Percentiles rank a stretch among this genome's conserved stretches.
phyloP scores from a whole-genome alignment of 2,329 filamentous ascomycete genomes.

The Epichloe gansuensis region DNA sequence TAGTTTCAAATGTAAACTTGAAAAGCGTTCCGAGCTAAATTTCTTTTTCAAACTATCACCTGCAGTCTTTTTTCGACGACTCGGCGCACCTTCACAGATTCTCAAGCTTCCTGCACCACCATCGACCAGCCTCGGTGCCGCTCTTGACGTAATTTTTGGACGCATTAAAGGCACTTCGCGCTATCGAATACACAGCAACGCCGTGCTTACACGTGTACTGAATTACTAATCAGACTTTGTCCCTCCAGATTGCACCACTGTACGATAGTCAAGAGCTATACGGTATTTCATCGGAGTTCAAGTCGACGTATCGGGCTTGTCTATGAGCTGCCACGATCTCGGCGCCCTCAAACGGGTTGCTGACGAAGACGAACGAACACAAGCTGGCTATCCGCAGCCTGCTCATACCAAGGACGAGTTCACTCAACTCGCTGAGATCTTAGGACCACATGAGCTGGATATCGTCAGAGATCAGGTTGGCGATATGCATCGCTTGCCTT shows the following conservation, averaged over 20 bases:
- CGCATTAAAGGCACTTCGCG: conserved; percentile 56
- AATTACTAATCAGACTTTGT: conserved; percentile 38
- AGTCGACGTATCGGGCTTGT: conserved; percentile 57
- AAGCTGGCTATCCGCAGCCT: conserved; percentile 4
- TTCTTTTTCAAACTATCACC: conserved; percentile 54
- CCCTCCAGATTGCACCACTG: conserved; percentile 44
- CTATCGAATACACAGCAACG: conserved; percentile 59
- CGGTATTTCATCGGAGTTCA: conserved; percentile 62
- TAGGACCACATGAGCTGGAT: conserved; percentile 54
- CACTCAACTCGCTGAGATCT: conserved; percentile 53
- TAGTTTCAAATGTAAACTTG: conserved; percentile 35
- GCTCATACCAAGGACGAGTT: conserved; percentile 46
- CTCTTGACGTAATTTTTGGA: conserved; percentile 62
- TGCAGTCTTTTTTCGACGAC: conserved; percentile 53
- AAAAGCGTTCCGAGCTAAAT: conserved; percentile 45
- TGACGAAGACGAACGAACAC: conserved; percentile 3
- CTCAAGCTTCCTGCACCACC: conserved; percentile 49
- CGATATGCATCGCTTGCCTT: conserved; percentile 39
- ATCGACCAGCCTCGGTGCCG: conserved; percentile 50
- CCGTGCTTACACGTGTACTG: conserved; percentile 16
- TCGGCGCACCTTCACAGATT: conserved; percentile 52
- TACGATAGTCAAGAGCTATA: conserved; percentile 52
- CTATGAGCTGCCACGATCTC: conserved; percentile 53
- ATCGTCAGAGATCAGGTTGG: conserved; percentile 51
- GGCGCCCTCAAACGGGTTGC: conserved; percentile 43